Percentiles rank a stretch among this genome's conserved stretches.
Conservation (phyloP, 2,329 filamentous ascomycete genomes). For the Sclerotinia spermophila region DNA sequence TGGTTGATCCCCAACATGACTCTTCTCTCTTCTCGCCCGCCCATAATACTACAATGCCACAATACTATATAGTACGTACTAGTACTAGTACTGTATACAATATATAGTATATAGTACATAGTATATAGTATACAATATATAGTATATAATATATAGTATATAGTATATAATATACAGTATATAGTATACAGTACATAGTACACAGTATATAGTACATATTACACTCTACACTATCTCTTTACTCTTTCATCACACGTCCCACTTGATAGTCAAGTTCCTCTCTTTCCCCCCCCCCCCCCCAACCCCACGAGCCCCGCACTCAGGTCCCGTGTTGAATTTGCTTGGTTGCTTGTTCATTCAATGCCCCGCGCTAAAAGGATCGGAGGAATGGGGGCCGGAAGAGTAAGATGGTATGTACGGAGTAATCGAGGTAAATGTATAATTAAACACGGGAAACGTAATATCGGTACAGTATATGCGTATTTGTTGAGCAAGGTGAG, state of each 20-base stretch:
- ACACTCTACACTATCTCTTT: too few relatives aligned
- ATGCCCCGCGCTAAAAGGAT: slow-evolving; percentile 25
- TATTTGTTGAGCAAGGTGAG: background rate
- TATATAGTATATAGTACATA: too few relatives aligned
- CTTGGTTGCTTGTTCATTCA: background rate
- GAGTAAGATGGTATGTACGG: too few relatives aligned
- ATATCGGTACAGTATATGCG: background rate
- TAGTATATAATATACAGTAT: too few relatives aligned
- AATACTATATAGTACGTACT: too few relatives aligned
- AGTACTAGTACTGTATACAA: too few relatives aligned
- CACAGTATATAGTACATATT: too few relatives aligned
- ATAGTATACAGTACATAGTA: too few relatives aligned
- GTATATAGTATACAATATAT: too few relatives aligned
- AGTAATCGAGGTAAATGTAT: too few relatives aligned
- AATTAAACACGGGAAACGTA: slow-evolving; percentile 2
- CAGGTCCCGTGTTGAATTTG: slow-evolving; percentile 2
- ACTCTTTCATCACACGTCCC: slow-evolving; percentile 8
- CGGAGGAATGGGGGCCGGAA: slow-evolving; percentile 22
- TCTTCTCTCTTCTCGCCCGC: background rate
- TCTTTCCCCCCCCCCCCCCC: background rate
- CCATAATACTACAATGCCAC: background rate
- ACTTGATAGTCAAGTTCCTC: background rate
- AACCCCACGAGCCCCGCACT: slow-evolving; percentile 14
- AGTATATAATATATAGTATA: too few relatives aligned
- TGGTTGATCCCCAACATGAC: background rate